phyloP scores from a whole-genome alignment of 768 basidiomycete species.

The Collybiopsis confluens region DNA sequence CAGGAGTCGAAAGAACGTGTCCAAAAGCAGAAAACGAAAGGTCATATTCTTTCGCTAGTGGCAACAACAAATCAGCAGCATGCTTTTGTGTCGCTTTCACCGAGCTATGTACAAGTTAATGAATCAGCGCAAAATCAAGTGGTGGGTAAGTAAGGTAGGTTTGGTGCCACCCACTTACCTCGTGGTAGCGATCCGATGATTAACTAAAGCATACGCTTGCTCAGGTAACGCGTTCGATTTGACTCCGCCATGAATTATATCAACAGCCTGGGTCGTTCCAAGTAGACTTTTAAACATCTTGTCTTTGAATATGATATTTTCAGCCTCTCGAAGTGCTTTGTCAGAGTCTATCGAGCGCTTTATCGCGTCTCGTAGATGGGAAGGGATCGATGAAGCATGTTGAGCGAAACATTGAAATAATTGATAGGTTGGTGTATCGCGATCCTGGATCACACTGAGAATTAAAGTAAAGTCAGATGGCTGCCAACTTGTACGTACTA shows the following conservation, averaged over 20 bases:
- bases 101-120: conserved; percentile 27
- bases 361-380: conserved; percentile 42
- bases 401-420: conserved; percentile 64
- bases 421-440: conserved; percentile 54
- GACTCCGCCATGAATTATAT: conserved; percentile 62
- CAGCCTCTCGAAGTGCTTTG: conserved; percentile 46
- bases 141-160: too few relatives aligned
- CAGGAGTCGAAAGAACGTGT: conserved; percentile 24
- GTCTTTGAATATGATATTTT: conserved; percentile 40
- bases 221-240: conserved; percentile 83
- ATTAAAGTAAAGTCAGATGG: too few relatives aligned
- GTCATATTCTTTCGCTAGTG: conserved; percentile 49
- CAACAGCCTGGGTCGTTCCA: conserved; percentile 75
- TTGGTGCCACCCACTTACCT: too few relatives aligned
- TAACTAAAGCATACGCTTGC: conserved; percentile 60
- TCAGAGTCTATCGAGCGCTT: conserved; percentile 44
- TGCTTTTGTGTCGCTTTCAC: conserved; percentile 40
- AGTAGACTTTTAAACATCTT: conserved; percentile 40
- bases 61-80: conserved; percentile 39
- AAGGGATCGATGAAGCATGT: conserved; percentile 53
- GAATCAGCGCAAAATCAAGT: too few relatives aligned
- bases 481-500: too few relatives aligned
- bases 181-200: conserved; percentile 64
- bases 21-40: conserved; percentile 60
- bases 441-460: too few relatives aligned